A percentile compares a stretch with the other conserved stretches of the same genome.
These are phyloP conservation scores for Lipomyces oligophaga DNA, from an alignment of 805 yeast genomes.

Conservation along the genomic window DNA sequence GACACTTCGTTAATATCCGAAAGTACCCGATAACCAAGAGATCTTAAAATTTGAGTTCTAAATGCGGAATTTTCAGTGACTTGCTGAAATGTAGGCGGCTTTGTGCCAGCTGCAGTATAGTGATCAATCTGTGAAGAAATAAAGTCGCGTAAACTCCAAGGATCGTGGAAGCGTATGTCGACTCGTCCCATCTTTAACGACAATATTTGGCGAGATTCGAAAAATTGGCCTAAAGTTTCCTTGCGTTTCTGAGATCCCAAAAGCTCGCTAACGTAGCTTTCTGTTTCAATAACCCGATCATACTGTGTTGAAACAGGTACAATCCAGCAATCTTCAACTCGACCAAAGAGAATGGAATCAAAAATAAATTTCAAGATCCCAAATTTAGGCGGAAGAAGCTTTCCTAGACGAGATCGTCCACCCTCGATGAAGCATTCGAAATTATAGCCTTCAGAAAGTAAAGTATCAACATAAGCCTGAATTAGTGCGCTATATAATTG, in stretches of 20 bases:
- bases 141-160: slow-evolving; percentile 41
- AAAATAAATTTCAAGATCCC: slow-evolving; percentile 55
- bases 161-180: slow-evolving; percentile 42
- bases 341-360: slow-evolving; percentile 46
- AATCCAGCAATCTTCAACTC: slow-evolving; percentile 42
- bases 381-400: slow-evolving; percentile 56
- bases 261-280: slow-evolving; percentile 53
- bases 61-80: slow-evolving; percentile 14
- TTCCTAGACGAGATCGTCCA: slow-evolving; percentile 65
- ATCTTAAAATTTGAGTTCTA: slow-evolving; percentile 40
- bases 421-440: slow-evolving; percentile 64
- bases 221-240: slow-evolving; percentile 45
- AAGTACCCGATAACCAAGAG: slow-evolving; percentile 52
- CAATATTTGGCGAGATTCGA: slow-evolving; percentile 37
- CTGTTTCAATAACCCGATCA: slow-evolving; percentile 56
- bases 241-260: slow-evolving; percentile 55
- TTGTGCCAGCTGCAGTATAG: slow-evolving; percentile 2
- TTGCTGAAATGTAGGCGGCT: slow-evolving; percentile 11
- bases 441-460: slow-evolving; percentile 47
- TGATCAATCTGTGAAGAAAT: slow-evolving; percentile 33
- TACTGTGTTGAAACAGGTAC: slow-evolving; percentile 58
- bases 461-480: slow-evolving; percentile 46
- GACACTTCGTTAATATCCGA: slow-evolving; percentile 51
- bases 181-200: slow-evolving; percentile 41
- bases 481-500: slow-evolving; percentile 44